A percentile compares a stretch with the other conserved stretches of the same genome.
Conservation (phyloP, 1,139 yeast species). For the Yamadazyma atmosphaerica region DNA sequence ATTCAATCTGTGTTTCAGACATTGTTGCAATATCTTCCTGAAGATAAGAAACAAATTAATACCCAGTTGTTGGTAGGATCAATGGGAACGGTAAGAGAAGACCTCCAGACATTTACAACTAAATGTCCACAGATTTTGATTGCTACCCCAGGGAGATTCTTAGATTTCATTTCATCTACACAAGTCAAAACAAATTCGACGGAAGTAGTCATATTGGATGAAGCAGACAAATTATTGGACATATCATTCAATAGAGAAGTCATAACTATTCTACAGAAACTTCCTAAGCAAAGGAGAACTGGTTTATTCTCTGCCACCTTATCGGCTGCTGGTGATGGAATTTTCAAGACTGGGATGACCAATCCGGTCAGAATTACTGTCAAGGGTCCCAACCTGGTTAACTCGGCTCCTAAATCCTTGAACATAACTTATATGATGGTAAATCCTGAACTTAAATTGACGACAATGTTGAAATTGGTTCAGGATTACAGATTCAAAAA, state of each 20-base stretch:
- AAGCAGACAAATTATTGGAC: constrained; percentile 88
- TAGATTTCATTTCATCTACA: constrained; percentile 64
- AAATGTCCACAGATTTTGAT: constrained; percentile 71
- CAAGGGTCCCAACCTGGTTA: constrained; percentile 43
- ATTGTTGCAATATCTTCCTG: constrained; percentile 62
- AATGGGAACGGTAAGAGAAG: constrained; percentile 68
- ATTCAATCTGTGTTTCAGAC: constrained; percentile 66
- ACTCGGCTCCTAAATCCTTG: constrained; percentile 61
- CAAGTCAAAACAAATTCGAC: constrained; percentile 56
- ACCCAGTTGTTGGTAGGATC: constrained; percentile 87
- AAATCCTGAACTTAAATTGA: constrained; percentile 60
- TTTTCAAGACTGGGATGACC: constrained; percentile 79
- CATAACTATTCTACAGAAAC: constrained; percentile 57
- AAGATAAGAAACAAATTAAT: constrained; percentile 39
- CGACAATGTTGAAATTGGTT: constrained; percentile 56
- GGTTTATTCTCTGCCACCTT: constrained; percentile 93
- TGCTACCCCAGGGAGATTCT: constrained; percentile 90
- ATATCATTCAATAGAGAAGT: constrained; percentile 73
- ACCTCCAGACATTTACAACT: constrained; percentile 56
- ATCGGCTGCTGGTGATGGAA: constrained; percentile 69
- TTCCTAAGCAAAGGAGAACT: constrained; percentile 91
- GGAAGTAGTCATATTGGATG: constrained; percentile 82
- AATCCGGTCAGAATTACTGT: constrained; percentile 88
- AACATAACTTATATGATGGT: constrained; percentile 62
- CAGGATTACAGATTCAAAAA: constrained; percentile 61